phyloP scores from a whole-genome alignment of 192 early-diverging fungal genomes.

The Podila minutissima region DNA sequence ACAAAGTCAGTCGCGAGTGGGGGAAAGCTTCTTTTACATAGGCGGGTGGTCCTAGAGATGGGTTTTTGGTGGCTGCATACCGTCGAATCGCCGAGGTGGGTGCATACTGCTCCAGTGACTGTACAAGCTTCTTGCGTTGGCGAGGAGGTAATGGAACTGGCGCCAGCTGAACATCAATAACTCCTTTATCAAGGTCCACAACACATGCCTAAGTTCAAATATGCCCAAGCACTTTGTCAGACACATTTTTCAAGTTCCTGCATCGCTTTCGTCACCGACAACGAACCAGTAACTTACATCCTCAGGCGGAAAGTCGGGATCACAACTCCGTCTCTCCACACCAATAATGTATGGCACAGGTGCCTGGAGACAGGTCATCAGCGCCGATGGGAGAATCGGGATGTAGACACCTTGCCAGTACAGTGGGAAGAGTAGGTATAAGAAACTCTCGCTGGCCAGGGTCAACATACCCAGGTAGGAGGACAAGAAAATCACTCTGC shows the following conservation, averaged over 20 bases:
- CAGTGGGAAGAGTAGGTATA: conserved; percentile 74
- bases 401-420: conserved; percentile 85
- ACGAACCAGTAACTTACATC: conserved; percentile 59
- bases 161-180: conserved; percentile 54
- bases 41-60: conserved; percentile 63
- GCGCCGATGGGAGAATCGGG: conserved; percentile 71
- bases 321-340: conserved; percentile 61
- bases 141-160: conserved; percentile 63
- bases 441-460: conserved; percentile 70
- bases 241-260: too few species aligned
- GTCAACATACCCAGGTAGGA: conserved; percentile 75
- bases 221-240: not conserved
- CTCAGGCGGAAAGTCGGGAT: conserved; percentile 66
- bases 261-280: too few species aligned
- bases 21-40: conserved; percentile 69
- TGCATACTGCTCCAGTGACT: conserved; percentile 66
- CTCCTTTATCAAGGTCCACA: conserved; percentile 78
- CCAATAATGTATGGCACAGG: conserved; percentile 86
- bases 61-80: conserved; percentile 35
- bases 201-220: conserved; percentile 57
- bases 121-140: conserved; percentile 71
- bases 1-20: conserved; percentile 58
- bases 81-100: conserved; percentile 34
- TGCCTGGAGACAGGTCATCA: conserved; percentile 72
- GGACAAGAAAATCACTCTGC: conserved; percentile 78